Evolutionary conservation across 2,329 filamentous ascomycete genomes (phyloP).

Genomic region (Zalaria obscura): DNA sequence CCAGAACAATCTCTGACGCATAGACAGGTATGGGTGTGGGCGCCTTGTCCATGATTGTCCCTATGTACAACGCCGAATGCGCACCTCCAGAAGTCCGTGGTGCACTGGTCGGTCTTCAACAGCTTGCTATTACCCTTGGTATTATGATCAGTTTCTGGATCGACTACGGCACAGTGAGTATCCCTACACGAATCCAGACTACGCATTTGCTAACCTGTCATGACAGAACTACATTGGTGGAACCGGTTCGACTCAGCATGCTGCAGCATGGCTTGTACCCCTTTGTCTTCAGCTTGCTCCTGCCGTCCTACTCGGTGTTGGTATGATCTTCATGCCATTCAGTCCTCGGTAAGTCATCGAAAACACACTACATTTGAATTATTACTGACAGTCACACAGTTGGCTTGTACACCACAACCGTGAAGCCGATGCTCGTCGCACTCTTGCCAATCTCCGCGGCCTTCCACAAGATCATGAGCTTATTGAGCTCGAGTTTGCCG

Average conservation of each 20-base stretch:
- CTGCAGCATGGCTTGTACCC: conserved; percentile 56
- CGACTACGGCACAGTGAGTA: conserved; percentile 11
- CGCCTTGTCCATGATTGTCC: conserved; percentile 38
- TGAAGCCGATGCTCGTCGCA: conserved; percentile 50
- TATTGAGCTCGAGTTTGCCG: conserved; percentile 63
- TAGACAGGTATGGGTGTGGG: conserved; percentile 1
- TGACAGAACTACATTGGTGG: conserved; percentile 33
- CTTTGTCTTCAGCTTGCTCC: conserved; percentile 58
- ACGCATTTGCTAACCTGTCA: too few species aligned
- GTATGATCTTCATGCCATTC: conserved; percentile 71
- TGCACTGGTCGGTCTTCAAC: conserved; percentile 50
- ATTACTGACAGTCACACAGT: conserved; percentile 18
- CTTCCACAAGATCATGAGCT: conserved; percentile 50
- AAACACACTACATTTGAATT: not conserved
- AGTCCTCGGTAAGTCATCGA: conserved; percentile 32
- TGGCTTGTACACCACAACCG: conserved; percentile 60
- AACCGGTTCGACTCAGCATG: conserved; percentile 40
- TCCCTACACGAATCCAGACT: too few species aligned
- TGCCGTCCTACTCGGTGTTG: conserved; percentile 48
- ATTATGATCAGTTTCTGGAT: conserved; percentile 40
- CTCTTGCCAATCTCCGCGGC: conserved; percentile 50
- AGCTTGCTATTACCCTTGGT: conserved; percentile 44
- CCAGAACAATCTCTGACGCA: not conserved
- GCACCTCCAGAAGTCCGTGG: conserved; percentile 51
- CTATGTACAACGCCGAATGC: conserved; percentile 34